phyloP scores from a whole-genome alignment of 2,329 filamentous ascomycete species.

The Aspergillus intermedius region DNA sequence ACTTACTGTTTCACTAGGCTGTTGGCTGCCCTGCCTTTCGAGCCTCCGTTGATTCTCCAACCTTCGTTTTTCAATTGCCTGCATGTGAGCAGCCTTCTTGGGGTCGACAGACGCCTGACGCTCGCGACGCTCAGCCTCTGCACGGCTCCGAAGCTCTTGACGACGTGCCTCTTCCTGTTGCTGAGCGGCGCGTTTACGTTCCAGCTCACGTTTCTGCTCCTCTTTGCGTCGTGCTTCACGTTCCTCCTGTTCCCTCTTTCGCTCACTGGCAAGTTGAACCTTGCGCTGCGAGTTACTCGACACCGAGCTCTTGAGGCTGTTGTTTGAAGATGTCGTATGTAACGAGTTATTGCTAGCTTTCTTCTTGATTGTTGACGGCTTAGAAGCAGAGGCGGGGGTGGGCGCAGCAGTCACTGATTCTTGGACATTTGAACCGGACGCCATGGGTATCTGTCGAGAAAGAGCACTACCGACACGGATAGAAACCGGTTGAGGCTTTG shows the following conservation, averaged over 20 bases:
- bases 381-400: constrained; percentile 42
- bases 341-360: constrained; percentile 64
- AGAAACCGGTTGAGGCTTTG: constrained; percentile 42
- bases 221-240: constrained; percentile 70
- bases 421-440: constrained; percentile 50
- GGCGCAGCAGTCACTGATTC: constrained; percentile 45
- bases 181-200: constrained; percentile 63
- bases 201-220: constrained; percentile 73
- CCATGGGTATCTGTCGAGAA: constrained; percentile 39
- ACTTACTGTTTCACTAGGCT: constrained; percentile 35
- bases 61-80: constrained; percentile 49
- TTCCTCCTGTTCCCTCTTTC: constrained; percentile 80
- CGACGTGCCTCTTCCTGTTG: constrained; percentile 54
- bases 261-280: constrained; percentile 67
- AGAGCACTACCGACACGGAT: constrained; percentile 45
- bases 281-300: constrained; percentile 60
- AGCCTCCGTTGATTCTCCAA: constrained; percentile 42
- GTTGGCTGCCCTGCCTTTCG: constrained; percentile 40
- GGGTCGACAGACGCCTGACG: constrained; percentile 50
- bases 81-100: constrained; percentile 60
- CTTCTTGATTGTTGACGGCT: constrained; percentile 45
- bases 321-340: constrained; percentile 47
- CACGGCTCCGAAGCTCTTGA: constrained; percentile 56
- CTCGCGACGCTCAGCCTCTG: constrained; percentile 46
- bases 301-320: constrained; percentile 58